Conservation (phyloP, 768 basidiomycete species). For the Boletus sp. region DNA sequence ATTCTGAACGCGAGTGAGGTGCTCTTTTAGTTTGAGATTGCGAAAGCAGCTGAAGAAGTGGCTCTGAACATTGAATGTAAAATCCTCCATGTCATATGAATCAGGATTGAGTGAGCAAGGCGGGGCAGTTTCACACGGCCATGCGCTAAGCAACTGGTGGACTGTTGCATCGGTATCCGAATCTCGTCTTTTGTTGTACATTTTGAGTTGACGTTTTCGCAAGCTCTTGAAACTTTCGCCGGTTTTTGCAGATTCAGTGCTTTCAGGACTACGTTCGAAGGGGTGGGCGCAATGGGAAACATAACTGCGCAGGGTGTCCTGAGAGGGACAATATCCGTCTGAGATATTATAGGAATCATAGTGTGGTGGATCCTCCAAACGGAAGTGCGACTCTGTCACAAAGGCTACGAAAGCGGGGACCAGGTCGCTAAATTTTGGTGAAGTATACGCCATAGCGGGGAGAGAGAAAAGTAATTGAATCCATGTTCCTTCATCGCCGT, state of each 20-base stretch:
- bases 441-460: constrained; percentile 32
- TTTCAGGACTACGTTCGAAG: constrained; percentile 19
- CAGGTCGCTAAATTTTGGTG: constrained; percentile 8
- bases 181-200: constrained; percentile 5
- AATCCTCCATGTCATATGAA: constrained; percentile 1
- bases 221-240: constrained; percentile 1
- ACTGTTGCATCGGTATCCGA: constrained; percentile 4
- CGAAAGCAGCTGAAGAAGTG: constrained; percentile 20
- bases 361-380: constrained; percentile 13
- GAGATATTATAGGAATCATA: constrained; percentile 12
- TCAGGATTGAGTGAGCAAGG: not conserved
- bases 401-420: constrained; percentile 35
- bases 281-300: not conserved
- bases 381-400: constrained; percentile 10
- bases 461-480: constrained; percentile 32
- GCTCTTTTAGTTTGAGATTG: constrained; percentile 15
- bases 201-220: constrained; percentile 3
- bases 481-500: constrained; percentile 5
- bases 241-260: not conserved
- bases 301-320: not conserved
- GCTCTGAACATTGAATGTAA: not conserved
- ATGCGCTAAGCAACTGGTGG: constrained; percentile 1
- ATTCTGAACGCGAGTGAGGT: constrained; percentile 5
- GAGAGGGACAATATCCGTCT: constrained; percentile 7
- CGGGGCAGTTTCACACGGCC: constrained; percentile 22